phyloP scores from a whole-genome alignment of 164 flowering plant species.

The Kalanchoe fedtschenkoi region DNA sequence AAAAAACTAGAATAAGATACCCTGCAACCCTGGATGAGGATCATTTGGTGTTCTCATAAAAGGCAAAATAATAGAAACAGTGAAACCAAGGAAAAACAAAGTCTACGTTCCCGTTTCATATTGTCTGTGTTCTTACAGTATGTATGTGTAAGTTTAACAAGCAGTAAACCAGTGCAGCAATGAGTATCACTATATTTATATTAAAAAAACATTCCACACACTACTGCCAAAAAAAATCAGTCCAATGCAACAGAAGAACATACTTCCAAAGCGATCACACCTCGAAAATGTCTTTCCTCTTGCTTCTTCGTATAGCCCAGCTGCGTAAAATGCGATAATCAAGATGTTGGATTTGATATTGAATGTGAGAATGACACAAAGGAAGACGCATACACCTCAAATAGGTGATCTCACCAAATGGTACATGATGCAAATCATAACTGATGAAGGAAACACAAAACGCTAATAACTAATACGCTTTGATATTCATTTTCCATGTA shows the following conservation, averaged over 20 bases:
- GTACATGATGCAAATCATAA: background rate
- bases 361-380: background rate
- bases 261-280: slow-evolving; percentile 91
- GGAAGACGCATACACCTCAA: background rate
- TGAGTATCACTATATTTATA: background rate
- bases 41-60: background rate
- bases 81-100: background rate
- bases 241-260: background rate
- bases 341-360: background rate
- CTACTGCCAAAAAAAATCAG: background rate
- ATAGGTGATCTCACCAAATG: background rate
- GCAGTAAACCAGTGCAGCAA: background rate
- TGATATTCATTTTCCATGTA: background rate
- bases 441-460: background rate
- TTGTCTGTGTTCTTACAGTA: background rate
- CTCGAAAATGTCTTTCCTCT: slow-evolving; percentile 91
- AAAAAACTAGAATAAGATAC: background rate
- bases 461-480: no score
- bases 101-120: background rate
- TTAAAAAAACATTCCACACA: background rate
- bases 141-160: background rate
- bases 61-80: background rate
- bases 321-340: slow-evolving; percentile 27
- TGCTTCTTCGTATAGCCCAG: slow-evolving; percentile 97
- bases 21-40: background rate